Base-by-base conservation (phyloP, 805 yeast genomes). In the Saccharomyces kudriavzevii region DNA sequence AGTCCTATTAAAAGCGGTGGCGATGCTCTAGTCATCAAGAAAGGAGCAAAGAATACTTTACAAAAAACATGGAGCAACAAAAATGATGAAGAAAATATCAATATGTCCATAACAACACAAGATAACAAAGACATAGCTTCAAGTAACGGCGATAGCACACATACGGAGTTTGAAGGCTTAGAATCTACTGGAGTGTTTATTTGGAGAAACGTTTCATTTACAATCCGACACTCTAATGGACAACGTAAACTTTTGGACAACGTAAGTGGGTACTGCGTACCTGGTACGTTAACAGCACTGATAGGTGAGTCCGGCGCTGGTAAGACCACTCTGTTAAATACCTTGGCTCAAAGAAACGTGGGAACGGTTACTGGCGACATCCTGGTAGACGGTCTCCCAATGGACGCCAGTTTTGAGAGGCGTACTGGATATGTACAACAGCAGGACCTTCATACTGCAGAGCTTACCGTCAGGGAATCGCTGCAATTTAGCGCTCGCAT, bases 261-360 rank as follows among this genome's bases (percentile, higher is more conserved):
- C 57, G 85, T 85, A 53, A 84, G 83, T 62, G 91, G 90, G 45
- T 85, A 85, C 81, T 88, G 85, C 50, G 80, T 81, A 60, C 89
- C 89, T 4, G 89, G 89, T 57, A 83, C 87, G 48, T 69, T 85
- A 65, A 85, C 89, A 47, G 91, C 91, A 1, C 66, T 81, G 51
- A 80, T 81, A 85, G 87, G 88, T 58, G 83, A 83, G 27, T 81
- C 88, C 49, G 89, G 89, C 68, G 89, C 89, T 52, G 89, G 89
- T 73, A 84, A 84, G 64, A 84, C 89, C 17, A 84, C 89, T 2
- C 70, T 84, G 56, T 73, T 84, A 56, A 84, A 84, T 70, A 81
- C 81, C 55, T 71, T 84, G 60, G 83, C 87, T 25, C 81, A 80
- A 62, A 77, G 89, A 63, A 78, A 81, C 52, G 78, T 84, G 31